Evolutionary conservation across 1,284 basidiomycete genomes (phyloP).

Genomic region (Ganoderma leucocontextum): DNA sequence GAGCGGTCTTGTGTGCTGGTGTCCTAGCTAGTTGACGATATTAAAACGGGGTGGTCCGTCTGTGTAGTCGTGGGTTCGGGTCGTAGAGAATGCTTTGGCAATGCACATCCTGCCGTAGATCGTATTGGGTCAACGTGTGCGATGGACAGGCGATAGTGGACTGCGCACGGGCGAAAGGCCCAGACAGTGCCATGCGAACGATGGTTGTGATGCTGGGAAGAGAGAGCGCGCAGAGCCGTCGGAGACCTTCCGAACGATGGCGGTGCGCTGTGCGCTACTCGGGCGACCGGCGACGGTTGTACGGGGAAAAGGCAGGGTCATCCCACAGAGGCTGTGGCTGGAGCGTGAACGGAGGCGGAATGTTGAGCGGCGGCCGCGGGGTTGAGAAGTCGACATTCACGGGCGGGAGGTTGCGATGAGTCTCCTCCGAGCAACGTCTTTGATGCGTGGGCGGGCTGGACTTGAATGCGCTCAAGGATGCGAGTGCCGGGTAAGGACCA

Average conservation of each 20-base stretch:
- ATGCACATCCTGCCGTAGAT: constrained; percentile 30
- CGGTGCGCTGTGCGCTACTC: constrained; percentile 16
- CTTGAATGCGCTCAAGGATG: constrained; percentile 31
- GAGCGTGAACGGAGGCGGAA: constrained; percentile 71
- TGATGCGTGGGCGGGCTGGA: constrained; percentile 19
- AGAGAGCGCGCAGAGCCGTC: constrained; percentile 19
- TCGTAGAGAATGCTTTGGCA: too few species aligned
- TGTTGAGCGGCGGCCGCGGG: constrained; percentile 52
- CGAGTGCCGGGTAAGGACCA: constrained; percentile 27
- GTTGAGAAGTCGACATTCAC: constrained; percentile 46
- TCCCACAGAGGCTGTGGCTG: constrained; percentile 73
- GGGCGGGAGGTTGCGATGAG: constrained; percentile 25
- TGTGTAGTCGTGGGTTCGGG: constrained; percentile 29
- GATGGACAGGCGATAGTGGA: constrained; percentile 22
- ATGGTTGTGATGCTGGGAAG: constrained; percentile 28
- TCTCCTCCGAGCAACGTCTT: constrained; percentile 21
- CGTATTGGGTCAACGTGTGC: constrained; percentile 31
- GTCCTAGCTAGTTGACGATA: constrained; percentile 8
- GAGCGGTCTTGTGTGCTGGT: background rate
- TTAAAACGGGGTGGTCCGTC: constrained; percentile 28
- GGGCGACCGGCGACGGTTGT: constrained; percentile 34
- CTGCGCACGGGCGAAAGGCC: constrained; percentile 25
- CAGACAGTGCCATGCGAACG: constrained; percentile 19
- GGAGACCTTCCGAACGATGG: constrained; percentile 21
- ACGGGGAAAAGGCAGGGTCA: constrained; percentile 44